phyloP scores from a whole-genome alignment of 2,329 filamentous ascomycete genomes.

The Cadophora sp. region DNA sequence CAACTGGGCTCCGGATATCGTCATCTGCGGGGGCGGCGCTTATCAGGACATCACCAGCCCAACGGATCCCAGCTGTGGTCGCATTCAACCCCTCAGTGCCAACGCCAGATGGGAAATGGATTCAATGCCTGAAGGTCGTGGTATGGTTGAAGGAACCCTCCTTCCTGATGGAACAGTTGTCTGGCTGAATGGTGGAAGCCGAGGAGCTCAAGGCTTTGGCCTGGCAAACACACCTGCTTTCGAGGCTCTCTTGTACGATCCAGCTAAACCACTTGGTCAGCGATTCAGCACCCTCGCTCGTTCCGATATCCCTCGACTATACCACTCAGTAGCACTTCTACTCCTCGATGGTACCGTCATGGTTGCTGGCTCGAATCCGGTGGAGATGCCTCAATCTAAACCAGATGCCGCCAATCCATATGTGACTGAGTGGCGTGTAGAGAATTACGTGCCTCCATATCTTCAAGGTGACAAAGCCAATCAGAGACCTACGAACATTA shows the following conservation, averaged over 20 bases:
- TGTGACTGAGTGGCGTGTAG: constrained; percentile 66
- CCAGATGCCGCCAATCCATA: constrained; percentile 54
- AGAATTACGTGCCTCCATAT: constrained; percentile 67
- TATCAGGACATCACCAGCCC: constrained; percentile 65
- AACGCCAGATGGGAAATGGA: constrained; percentile 62
- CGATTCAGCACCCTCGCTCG: constrained; percentile 54
- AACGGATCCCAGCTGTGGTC: constrained; percentile 64
- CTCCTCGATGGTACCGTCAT: constrained; percentile 65
- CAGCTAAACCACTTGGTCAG: constrained; percentile 54
- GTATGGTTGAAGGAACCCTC: constrained; percentile 65
- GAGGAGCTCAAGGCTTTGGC: constrained; percentile 65
- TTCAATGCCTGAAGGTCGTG: constrained; percentile 61
- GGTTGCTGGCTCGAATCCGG: constrained; percentile 65
- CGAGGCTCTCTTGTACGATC: constrained; percentile 64
- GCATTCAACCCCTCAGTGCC: constrained; percentile 57
- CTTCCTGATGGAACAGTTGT: constrained; percentile 65
- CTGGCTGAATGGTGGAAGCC: constrained; percentile 64
- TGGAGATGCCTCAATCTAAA: constrained; percentile 60
- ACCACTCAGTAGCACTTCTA: constrained; percentile 66
- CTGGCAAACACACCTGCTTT: constrained; percentile 59
- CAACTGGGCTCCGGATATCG: constrained; percentile 58
- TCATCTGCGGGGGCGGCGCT: constrained; percentile 65
- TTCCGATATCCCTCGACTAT: constrained; percentile 56
- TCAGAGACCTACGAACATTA: constrained; percentile 55
- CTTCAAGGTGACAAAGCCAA: constrained; percentile 57